Evolutionary conservation across 768 basidiomycete genomes (phyloP), one percentile per base, ranked within the genome.

Genomic region (Cystoderma amianthinum): DNA sequence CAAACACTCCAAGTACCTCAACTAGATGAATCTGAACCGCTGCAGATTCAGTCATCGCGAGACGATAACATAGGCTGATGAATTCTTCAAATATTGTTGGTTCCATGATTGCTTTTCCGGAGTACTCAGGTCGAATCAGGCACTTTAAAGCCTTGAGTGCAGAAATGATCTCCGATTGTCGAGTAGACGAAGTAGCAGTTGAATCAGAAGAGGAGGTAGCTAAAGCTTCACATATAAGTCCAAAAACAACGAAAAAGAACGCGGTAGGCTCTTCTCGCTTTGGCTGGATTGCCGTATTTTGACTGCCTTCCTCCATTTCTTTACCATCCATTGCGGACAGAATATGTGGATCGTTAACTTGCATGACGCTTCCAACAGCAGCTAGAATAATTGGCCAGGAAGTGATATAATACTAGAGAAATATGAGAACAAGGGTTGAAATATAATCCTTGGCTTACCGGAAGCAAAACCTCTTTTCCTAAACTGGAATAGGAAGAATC

Each of bases 181-280:
- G 73, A 7, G 64, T 49, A 9, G 67, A 55, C 4, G 65, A 57
- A 0, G 61, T 48, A 2, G 67, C 59, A 3, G 74, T 71, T 0
- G 78, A 67, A 41, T 88, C 78, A 0, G 80, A 62, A 2, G 83
- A 77, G 2, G 85, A 74, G 0, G 75, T 69, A 0, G 78, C 77
- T 5, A 97, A 65, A 0, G 88, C 82, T 56, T 98, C 95, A 50
- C 86, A 99, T 1, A 95, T 82, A n/a, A 98, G 75, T 9, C 95
- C 94, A 55, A 95, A 97, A 3, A 96, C 56, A 9, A 89, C 74
- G 62, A 83, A 92, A 65, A 97, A 99, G 61, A 89, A 80, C 9
- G 80, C 71, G 0, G 83, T 72, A 2, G 91, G 87, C 43, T 90
- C 86, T 11, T 71, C 64, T 3, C 72, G 61, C 12, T 60, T 55